These are phyloP conservation scores for Bipolaris victoriae DNA, from an alignment of 2,329 filamentous ascomycete genomes.

Conservation along the genomic window DNA sequence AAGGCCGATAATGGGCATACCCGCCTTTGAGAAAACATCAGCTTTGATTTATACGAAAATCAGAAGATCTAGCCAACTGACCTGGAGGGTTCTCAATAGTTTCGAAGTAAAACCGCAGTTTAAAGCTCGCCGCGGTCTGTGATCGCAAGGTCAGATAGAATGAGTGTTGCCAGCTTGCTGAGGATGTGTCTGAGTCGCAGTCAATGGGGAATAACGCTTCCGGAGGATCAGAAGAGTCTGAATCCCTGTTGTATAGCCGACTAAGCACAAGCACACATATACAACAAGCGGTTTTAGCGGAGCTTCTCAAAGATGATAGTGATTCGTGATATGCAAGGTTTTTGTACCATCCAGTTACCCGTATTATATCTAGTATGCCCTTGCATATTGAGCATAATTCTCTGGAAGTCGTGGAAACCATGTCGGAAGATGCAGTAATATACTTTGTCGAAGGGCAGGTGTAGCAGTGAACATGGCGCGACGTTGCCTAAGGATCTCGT, in stretches of 20 bases:
- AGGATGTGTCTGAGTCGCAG: constrained; percentile 1
- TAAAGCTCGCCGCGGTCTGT: background rate
- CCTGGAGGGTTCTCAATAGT: background rate
- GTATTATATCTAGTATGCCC: background rate
- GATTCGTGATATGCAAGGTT: background rate
- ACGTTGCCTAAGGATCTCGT: background rate
- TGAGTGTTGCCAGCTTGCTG: constrained; percentile 2
- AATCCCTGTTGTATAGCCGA: background rate
- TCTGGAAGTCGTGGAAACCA: background rate
- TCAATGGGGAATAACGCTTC: background rate
- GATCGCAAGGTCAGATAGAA: background rate
- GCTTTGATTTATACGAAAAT: background rate
- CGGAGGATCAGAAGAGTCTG: background rate
- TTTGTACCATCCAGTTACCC: background rate
- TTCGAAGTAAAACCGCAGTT: background rate
- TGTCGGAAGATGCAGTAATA: background rate
- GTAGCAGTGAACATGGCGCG: background rate
- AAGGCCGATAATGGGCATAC: background rate
- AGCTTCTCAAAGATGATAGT: background rate
- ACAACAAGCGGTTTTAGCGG: background rate
- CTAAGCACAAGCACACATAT: background rate
- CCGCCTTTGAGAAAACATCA: background rate
- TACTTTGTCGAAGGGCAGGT: background rate
- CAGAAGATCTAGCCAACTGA: background rate
- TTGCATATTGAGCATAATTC: background rate